These are phyloP conservation scores for Gymnopus androsaceus DNA, from an alignment of 1,284 basidiomycete genomes.

Conservation along the genomic window DNA sequence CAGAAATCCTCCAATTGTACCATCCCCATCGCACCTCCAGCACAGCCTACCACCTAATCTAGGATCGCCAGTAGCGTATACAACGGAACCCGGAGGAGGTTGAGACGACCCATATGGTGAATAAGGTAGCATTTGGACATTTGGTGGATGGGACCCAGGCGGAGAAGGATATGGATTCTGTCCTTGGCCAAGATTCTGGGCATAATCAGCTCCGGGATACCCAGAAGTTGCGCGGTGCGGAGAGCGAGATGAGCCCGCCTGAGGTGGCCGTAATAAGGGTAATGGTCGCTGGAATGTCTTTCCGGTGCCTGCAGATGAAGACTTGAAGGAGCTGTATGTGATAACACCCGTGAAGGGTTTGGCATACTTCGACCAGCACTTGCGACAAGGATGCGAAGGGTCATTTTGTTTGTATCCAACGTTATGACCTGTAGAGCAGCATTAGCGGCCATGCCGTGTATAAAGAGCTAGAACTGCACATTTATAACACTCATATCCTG, in stretches of 20 bases:
- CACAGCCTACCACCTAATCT: conserved; percentile 67
- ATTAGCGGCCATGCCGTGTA: neutral
- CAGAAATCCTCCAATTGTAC: conserved; percentile 49
- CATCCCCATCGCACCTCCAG: conserved; percentile 64
- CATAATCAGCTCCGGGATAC: conserved; percentile 15
- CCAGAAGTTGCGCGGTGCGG: neutral
- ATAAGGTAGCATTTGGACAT: conserved; percentile 8
- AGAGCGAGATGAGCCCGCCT: conserved; percentile 20
- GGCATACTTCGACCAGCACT: conserved; percentile 70
- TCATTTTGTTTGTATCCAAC: conserved; percentile 71
- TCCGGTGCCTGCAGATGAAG: conserved; percentile 5
- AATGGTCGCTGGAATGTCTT: conserved; percentile 32
- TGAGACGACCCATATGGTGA: conserved; percentile 1
- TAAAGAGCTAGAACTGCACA: conserved; percentile 43
- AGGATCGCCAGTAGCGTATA: conserved; percentile 67
- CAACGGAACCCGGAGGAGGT: conserved; percentile 43
- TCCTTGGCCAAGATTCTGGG: neutral
- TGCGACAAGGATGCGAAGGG: conserved; percentile 63
- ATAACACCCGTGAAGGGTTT: conserved; percentile 61
- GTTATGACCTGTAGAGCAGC: conserved; percentile 54
- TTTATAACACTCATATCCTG: conserved; percentile 60
- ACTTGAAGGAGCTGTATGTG: conserved; percentile 38
- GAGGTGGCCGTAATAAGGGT: conserved; percentile 17
- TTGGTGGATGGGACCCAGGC: conserved; percentile 11
- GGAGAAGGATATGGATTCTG: neutral